phyloP scores from a whole-genome alignment of 257 asterid genomes.

The Anisodus tanguticus region DNA sequence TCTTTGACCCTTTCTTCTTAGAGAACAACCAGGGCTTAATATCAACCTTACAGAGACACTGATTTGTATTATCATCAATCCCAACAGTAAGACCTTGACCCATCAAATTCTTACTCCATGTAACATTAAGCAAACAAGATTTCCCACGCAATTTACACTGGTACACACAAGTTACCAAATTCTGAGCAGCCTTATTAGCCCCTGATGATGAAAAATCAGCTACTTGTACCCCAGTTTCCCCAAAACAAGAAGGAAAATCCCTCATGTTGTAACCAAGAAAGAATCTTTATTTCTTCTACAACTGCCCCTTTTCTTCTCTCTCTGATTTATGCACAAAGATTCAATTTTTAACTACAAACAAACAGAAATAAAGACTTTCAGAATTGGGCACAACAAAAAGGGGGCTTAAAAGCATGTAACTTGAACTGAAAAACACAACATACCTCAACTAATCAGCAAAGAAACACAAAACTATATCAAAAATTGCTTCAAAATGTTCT shows the following conservation, averaged over 20 bases:
- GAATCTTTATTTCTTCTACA: slow-evolving; percentile 5
- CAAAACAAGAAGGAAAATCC: slow-evolving; percentile 63
- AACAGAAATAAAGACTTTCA: neutral
- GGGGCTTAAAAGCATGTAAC: neutral
- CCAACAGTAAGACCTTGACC: slow-evolving; percentile 56
- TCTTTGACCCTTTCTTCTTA: slow-evolving; percentile 56
- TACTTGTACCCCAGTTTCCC: slow-evolving; percentile 63
- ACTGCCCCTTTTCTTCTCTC: slow-evolving; percentile 17
- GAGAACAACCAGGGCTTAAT: slow-evolving; percentile 59
- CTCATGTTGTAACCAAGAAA: slow-evolving; percentile 39
- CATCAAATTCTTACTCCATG: slow-evolving; percentile 60
- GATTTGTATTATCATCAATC: slow-evolving; percentile 48
- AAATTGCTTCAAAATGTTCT: slow-evolving; percentile 33
- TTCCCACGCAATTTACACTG: slow-evolving; percentile 51
- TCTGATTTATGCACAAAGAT: slow-evolving; percentile 34
- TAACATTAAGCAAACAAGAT: slow-evolving; percentile 45
- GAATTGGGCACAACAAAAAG: neutral
- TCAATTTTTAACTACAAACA: slow-evolving; percentile 32
- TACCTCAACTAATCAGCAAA: slow-evolving; percentile 47
- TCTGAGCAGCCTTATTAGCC: slow-evolving; percentile 47
- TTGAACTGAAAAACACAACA: slow-evolving; percentile 14
- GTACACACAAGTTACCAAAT: slow-evolving; percentile 50
- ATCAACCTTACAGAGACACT: slow-evolving; percentile 53
- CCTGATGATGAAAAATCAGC: slow-evolving; percentile 57
- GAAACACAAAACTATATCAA: slow-evolving; percentile 35